Percentiles rank a stretch among this genome's conserved stretches.
phyloP scores from a whole-genome alignment of 257 asterid species.

The Primulina huaijiensis region DNA sequence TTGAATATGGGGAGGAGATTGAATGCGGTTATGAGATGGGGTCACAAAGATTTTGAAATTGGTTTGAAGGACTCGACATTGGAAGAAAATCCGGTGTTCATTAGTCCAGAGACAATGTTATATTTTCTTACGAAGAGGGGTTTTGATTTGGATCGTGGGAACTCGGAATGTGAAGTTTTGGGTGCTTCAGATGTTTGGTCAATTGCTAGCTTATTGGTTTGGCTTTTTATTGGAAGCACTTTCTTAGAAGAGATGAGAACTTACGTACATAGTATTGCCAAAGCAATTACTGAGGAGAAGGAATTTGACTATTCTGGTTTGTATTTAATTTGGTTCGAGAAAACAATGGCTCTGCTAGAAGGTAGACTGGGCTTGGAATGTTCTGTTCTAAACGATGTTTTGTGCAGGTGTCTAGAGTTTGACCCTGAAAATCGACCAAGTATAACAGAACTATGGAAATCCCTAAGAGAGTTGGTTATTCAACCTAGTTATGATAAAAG shows the following conservation, averaged over 20 bases:
- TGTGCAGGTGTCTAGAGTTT: constrained; percentile 56
- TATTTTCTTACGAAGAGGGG: constrained; percentile 36
- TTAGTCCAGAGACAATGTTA: constrained; percentile 66
- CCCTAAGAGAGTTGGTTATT: constrained; percentile 48
- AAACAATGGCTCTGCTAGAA: constrained; percentile 41
- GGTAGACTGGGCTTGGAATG: constrained; percentile 39
- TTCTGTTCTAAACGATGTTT: constrained; percentile 35
- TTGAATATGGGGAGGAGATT: constrained; percentile 46
- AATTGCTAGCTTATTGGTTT: constrained; percentile 56
- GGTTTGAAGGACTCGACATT: constrained; percentile 13
- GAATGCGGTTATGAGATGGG: constrained; percentile 14
- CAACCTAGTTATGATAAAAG: constrained; percentile 39
- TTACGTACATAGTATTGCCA: constrained; percentile 30
- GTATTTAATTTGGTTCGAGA: constrained; percentile 50
- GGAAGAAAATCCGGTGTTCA: constrained; percentile 35
- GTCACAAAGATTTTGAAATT: constrained; percentile 28
- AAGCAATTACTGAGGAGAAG: constrained; percentile 33
- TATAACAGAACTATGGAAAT: constrained; percentile 61
- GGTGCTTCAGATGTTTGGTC: constrained; percentile 84
- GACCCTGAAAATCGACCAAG: constrained; percentile 55
- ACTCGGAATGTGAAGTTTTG: constrained; percentile 37
- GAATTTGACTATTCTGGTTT: constrained; percentile 35
- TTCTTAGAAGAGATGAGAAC: constrained; percentile 42
- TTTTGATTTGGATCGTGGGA: constrained; percentile 33
- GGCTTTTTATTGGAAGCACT: constrained; percentile 57